These are phyloP conservation scores for Fraxinus pennsylvanica DNA, from an alignment of 257 asterid species.

Conservation along the genomic window DNA sequence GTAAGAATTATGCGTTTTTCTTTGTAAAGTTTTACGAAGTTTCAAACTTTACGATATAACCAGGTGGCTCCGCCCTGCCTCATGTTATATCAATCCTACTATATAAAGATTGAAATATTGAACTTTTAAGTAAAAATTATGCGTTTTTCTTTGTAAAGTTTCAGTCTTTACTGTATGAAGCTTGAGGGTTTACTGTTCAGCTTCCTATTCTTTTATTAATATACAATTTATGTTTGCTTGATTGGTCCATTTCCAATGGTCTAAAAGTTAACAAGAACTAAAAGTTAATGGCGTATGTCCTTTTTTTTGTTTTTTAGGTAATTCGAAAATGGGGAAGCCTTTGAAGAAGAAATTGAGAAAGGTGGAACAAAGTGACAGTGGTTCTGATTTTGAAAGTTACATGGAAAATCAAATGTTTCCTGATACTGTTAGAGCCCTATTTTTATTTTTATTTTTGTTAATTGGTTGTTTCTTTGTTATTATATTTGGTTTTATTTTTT, in stretches of 20 bases:
- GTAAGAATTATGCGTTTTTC: neutral
- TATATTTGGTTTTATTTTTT: neutral
- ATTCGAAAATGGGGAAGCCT: slow-evolving; percentile 35
- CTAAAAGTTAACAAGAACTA: neutral
- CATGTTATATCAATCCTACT: no score
- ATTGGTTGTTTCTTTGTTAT: neutral
- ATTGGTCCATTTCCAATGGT: neutral
- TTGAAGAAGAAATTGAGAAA: slow-evolving; percentile 43
- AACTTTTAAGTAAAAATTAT: neutral
- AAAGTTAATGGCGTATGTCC: neutral
- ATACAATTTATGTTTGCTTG: neutral
- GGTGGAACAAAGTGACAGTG: slow-evolving; percentile 49
- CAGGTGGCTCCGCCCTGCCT: no score
- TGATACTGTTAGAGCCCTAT: slow-evolving; percentile 36
- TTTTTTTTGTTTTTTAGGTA: slow-evolving; percentile 8
- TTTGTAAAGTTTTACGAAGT: neutral
- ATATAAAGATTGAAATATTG: neutral
- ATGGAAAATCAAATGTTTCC: slow-evolving; percentile 29
- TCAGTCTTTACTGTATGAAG: neutral
- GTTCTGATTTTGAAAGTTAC: slow-evolving; percentile 41
- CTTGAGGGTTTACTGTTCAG: neutral
- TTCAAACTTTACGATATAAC: neutral
- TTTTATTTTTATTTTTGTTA: no score
- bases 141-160: neutral
- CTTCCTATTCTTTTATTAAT: neutral